Percentiles rank a stretch among this genome's conserved stretches.
These are phyloP conservation scores for Arbutus unedo DNA, from an alignment of 148 eudicot genomes.

Conservation along the genomic window DNA sequence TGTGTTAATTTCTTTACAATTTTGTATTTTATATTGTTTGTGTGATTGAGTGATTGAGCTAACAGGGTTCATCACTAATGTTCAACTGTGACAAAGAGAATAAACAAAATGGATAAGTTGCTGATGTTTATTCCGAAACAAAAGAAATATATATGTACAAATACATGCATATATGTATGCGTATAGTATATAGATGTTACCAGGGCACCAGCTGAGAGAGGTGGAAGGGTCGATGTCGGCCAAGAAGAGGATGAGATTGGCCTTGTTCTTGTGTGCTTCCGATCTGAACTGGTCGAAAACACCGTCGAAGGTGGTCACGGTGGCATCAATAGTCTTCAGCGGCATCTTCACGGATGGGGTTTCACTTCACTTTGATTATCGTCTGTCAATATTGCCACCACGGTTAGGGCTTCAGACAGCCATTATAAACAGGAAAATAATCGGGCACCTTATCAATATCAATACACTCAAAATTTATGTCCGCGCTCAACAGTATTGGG, in stretches of 20 bases:
- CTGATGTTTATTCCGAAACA: not conserved
- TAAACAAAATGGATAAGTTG: not conserved
- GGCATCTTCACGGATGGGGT: conserved; percentile 42
- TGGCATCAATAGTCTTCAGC: conserved; percentile 62
- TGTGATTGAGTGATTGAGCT: too few species aligned
- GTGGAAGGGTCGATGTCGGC: conserved; percentile 86
- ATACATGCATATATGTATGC: not conserved
- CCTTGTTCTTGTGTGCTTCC: conserved; percentile 61
- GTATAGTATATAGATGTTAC: conserved; percentile 20
- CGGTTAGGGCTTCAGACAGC: not conserved
- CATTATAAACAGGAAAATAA: too few species aligned
- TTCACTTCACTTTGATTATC: not conserved
- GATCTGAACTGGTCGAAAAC: conserved; percentile 51
- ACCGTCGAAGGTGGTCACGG: conserved; percentile 44
- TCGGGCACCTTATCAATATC: too few species aligned
- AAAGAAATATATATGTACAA: not conserved
- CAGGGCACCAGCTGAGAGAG: conserved; percentile 89
- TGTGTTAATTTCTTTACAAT: too few species aligned
- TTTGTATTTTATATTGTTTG: too few species aligned
- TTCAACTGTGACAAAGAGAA: not conserved
- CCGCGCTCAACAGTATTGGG: too few species aligned
- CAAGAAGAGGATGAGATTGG: conserved; percentile 77
- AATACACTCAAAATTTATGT: too few species aligned
- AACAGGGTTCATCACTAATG: too few species aligned
- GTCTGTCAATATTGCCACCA: too few species aligned